Conservation (phyloP, 371 early-diverging fungal genomes). For the Mortierella sp. region DNA sequence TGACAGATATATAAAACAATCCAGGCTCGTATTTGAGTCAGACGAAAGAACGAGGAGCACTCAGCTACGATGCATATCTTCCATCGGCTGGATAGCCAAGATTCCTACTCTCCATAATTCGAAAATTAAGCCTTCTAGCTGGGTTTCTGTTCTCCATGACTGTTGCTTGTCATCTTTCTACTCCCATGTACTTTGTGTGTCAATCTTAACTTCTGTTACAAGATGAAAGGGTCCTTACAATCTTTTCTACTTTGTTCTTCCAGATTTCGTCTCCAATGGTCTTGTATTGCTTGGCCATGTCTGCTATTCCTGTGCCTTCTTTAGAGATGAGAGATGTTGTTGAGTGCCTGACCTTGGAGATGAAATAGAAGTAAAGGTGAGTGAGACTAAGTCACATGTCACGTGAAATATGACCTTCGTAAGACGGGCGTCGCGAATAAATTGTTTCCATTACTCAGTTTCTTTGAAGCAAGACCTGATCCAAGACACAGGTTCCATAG, state of each 20-base stretch:
- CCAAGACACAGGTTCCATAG: too few relatives aligned
- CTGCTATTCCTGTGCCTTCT: background rate
- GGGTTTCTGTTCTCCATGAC: background rate
- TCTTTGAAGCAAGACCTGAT: too few relatives aligned
- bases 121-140: background rate
- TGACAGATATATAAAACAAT: background rate
- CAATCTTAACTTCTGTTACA: background rate
- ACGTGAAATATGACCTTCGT: background rate
- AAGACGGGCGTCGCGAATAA: background rate
- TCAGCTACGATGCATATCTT: too few relatives aligned
- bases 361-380: background rate
- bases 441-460: too few relatives aligned
- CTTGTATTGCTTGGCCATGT: constrained; percentile 78
- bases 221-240: constrained; percentile 69
- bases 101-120: background rate
- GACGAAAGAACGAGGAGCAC: background rate
- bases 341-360: too few relatives aligned
- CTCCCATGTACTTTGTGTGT: too few relatives aligned
- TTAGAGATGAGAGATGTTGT: constrained; percentile 1
- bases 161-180: too few relatives aligned
- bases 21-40: background rate
- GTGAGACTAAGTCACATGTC: background rate
- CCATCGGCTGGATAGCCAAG: too few relatives aligned
- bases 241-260: constrained; percentile 94
- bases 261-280: constrained; percentile 93